Percentiles rank a stretch among this genome's conserved stretches.
phyloP scores from a whole-genome alignment of 2,329 filamentous ascomycete species.

The Sarocladium strictum region DNA sequence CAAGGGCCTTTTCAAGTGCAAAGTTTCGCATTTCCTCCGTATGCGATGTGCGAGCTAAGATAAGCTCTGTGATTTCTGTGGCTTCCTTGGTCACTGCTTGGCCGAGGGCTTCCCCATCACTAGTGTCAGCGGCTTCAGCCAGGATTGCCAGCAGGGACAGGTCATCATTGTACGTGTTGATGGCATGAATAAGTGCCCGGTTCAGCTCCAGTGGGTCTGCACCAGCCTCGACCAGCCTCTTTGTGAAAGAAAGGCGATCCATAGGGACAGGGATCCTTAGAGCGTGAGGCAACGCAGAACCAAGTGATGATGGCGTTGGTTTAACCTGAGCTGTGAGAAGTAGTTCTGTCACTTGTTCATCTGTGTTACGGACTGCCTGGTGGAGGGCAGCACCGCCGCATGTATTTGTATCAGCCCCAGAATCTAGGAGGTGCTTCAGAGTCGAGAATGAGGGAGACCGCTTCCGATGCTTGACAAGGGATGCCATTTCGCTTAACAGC shows the following conservation, averaged over 20 bases:
- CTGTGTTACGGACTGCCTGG: conserved; percentile 40
- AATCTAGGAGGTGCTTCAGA: conserved; percentile 39
- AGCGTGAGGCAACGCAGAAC: conserved; percentile 44
- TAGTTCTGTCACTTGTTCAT: conserved; percentile 40
- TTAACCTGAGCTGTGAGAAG: conserved; percentile 33
- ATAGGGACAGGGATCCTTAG: conserved; percentile 44
- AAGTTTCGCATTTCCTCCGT: conserved; percentile 30
- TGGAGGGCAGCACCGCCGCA: conserved; percentile 46
- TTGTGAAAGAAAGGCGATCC: conserved; percentile 45
- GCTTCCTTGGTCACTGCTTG: conserved; percentile 40
- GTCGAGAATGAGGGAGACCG: conserved; percentile 35
- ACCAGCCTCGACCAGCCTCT: conserved; percentile 43
- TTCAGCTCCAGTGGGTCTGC: conserved; percentile 43
- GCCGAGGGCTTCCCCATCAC: conserved; percentile 42
- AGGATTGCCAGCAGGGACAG: conserved; percentile 40
- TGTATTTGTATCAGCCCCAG: conserved; percentile 50
- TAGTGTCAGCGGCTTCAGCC: conserved; percentile 39
- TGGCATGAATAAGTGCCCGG: conserved; percentile 44
- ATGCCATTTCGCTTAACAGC: conserved; percentile 46
- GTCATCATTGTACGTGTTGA: conserved; percentile 42
- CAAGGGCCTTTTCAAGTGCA: conserved; percentile 38
- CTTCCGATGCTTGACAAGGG: conserved; percentile 30
- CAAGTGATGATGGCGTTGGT: conserved; percentile 38
- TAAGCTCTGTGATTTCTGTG: conserved; percentile 37
- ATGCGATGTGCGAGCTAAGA: conserved; percentile 34